Evolutionary conservation across 1,139 yeast species (phyloP), one percentile per base, ranked within the genome.

Genomic region (Hansenula sp.): DNA sequence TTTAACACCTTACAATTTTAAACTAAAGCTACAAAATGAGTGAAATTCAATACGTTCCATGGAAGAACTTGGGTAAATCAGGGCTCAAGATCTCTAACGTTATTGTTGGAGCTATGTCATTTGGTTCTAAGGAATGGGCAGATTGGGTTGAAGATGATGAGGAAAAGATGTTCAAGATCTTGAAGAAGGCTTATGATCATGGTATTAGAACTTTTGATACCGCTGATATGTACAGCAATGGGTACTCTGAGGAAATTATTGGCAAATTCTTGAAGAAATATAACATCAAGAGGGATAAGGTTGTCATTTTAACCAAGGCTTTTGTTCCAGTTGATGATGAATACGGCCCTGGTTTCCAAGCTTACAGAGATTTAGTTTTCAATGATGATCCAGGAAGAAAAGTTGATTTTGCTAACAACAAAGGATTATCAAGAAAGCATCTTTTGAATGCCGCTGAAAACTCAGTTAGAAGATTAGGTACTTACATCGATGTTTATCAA

Each of bases 191-290:
- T 41, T 76, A 76, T 54, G 67, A 65, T 41, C n/a, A 33, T 15
- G 79, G 79, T 3, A 51, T 76, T 21, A 61, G 79, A 45, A 74
- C 79, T 2, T 74, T 59, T 48, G 76, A 71, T 47, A 72, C 76
- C 6, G 75, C 76, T 12, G 67, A 72, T 52, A 54, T 58, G 21
- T 71, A 71, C 49, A 63, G 70, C 27, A 66, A 65, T 49, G 76
- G 76, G 4, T 35, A 44, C 10, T 61, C 70, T 19, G 76, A 71
- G 51, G 42, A 49, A 3, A 41, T 68, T 12, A 36, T 72, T 13
- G 73, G 74, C 4, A 62, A 67, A 45, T 71, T 69, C 48, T 45
- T 71, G 33, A 59, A 59, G 47, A 59, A 63, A 46, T 68, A 58
- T 49, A 54, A 65, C 19, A 70, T 71, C 45, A 62, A 62, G 18